Base-by-base conservation (phyloP, 116 monocot genomes). In the Zostera marina region DNA sequence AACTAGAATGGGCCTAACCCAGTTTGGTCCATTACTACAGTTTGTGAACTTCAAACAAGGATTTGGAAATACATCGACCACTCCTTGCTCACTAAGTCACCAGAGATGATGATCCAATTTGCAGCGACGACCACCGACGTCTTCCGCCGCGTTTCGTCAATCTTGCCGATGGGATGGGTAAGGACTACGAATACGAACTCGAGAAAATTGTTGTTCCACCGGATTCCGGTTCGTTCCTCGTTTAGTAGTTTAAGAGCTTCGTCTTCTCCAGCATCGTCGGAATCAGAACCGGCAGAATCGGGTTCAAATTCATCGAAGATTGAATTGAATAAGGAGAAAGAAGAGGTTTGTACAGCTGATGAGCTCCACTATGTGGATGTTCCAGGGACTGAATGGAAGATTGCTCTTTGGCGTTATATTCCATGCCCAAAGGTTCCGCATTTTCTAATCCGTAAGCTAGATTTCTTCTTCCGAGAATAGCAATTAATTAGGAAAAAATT, bases 351-450 rank as follows among this genome's bases (percentile, higher is more conserved):
- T 69, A 89, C 96, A 44, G 89, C 89, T 21, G 96, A 96, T 66
- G 96, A 96, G 78, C 78, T 98, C 51, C 90, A 98, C 73, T 73
- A 85, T 61, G 90, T 85, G 9, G 53, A 79, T n/a, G 80, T 98
- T 45, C 72, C 77, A 4, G 79, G 81, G 45, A 76, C 87, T 23
- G 76, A 74, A 25, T 93, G 87, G 93, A 66, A 74, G 51, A 61
- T 93, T 72, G 87, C 93, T 9, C 77, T 93, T 38, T 93, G 88
- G 93, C 75, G 93, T 7, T 93, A 93, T 68, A 62, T 55, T 11
- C 81, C 87, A 0, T 62, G 75, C 47, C 70, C 72, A 22, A 68
- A 93, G 81, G 93, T 93, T 17, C 14, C 44, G 8, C 3, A 15
- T 49, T 49, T 49, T 7, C 9, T 15, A 15, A 2, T 49, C 49